Percentiles rank a stretch among this genome's conserved stretches.
These are phyloP conservation scores for Trametes versicolor DNA, from an alignment of 1,284 basidiomycete genomes.

Conservation along the genomic window DNA sequence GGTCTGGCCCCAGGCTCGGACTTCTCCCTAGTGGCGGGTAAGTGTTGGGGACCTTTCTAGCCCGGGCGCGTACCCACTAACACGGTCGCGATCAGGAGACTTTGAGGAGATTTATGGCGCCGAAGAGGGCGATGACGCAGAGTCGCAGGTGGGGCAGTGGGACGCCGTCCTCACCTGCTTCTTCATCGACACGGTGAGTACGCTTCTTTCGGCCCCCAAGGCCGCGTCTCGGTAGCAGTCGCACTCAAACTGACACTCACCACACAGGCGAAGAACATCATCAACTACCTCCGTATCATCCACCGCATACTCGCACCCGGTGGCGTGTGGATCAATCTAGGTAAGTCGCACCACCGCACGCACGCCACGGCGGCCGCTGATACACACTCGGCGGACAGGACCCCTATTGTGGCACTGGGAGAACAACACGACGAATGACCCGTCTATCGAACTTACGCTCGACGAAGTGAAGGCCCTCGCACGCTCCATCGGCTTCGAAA, in stretches of 20 bases:
- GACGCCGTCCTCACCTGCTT: slow-evolving; percentile 95
- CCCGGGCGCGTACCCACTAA: too few species aligned
- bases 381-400: slow-evolving; percentile 53
- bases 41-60: not conserved
- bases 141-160: slow-evolving; percentile 83
- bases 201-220: not conserved
- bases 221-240: not conserved
- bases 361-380: not conserved
- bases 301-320: slow-evolving; percentile 82
- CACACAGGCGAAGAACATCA: slow-evolving; percentile 85
- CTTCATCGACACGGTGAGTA: slow-evolving; percentile 91
- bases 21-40: slow-evolving; percentile 83
- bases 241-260: not conserved
- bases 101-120: slow-evolving; percentile 92
- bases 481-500: slow-evolving; percentile 82
- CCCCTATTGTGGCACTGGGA: slow-evolving; percentile 98
- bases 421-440: slow-evolving; percentile 82
- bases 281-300: slow-evolving; percentile 90
- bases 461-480: slow-evolving; percentile 89
- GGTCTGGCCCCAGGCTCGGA: slow-evolving; percentile 64
- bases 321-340: slow-evolving; percentile 93
- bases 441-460: slow-evolving; percentile 89
- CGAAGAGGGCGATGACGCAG: slow-evolving; percentile 53
- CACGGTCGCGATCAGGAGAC: slow-evolving; percentile 63
- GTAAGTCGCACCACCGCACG: slow-evolving; percentile 24